Conservation (phyloP, 306 rosid species). For the Potentilla sterilis region DNA sequence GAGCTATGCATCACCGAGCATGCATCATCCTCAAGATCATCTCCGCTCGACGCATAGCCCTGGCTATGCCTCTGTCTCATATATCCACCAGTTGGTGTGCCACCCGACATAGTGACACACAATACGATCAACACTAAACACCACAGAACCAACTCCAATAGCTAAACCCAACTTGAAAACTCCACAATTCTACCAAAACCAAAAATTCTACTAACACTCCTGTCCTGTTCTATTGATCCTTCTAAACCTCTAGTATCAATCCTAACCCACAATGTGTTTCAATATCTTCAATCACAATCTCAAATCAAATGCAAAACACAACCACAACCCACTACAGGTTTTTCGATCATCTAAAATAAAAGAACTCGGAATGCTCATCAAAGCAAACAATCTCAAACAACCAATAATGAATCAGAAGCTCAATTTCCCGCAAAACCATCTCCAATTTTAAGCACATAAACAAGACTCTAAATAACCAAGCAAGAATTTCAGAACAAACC, state of each 20-base stretch:
- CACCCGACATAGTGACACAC: slow-evolving; percentile 74
- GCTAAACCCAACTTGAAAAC: slow-evolving; percentile 19
- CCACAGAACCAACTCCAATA: slow-evolving; percentile 24
- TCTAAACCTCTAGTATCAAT: slow-evolving; percentile 16
- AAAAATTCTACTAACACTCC: not conserved
- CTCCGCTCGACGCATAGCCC: slow-evolving; percentile 89
- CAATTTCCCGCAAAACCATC: slow-evolving; percentile 22
- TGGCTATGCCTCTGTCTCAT: slow-evolving; percentile 98
- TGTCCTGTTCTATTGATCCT: not conserved
- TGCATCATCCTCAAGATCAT: slow-evolving; percentile 97
- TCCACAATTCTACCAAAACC: not conserved
- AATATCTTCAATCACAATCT: slow-evolving; percentile 12
- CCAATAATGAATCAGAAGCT: slow-evolving; percentile 25
- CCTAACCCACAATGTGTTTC: slow-evolving; percentile 24
- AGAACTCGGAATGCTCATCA: slow-evolving; percentile 28
- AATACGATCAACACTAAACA: slow-evolving; percentile 14
- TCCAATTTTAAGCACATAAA: slow-evolving; percentile 30
- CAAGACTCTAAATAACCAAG: slow-evolving; percentile 22
- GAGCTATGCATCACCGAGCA: slow-evolving; percentile 61
- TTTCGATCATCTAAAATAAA: slow-evolving; percentile 24
- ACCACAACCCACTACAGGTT: not conserved
- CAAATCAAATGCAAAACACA: slow-evolving; percentile 2
- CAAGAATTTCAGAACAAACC: slow-evolving; percentile 39
- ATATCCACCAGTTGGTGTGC: slow-evolving; percentile 74
- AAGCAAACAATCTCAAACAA: slow-evolving; percentile 12